Base-by-base conservation (phyloP, 768 basidiomycete species). In the Glaciozyma antarctica region DNA sequence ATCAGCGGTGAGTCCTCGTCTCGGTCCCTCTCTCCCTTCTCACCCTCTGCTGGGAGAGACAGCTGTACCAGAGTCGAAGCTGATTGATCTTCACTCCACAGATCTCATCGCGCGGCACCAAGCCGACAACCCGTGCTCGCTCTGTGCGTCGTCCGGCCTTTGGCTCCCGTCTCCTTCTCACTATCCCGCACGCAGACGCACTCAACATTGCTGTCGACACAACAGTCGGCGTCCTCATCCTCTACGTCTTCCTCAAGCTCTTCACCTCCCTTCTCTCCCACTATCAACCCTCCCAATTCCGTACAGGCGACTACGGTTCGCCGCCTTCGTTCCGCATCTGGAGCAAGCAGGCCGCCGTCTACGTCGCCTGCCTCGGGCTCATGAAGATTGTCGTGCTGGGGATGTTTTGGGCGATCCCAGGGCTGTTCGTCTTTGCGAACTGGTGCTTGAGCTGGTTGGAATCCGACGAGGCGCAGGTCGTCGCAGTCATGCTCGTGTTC, bases 371-470 rank as follows among this genome's bases (percentile, higher is more conserved):
- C 7, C 79, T 98, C 30, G 83, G 85, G 2, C 80, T 84, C 21
- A 97, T 97, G 94, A 97, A 98, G 75, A 76, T 90, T n/a, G 77
- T 89, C 49, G 88, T 98, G n/a, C 79, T 95, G 34, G 80, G 79
- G 3, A 77, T 95, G 15, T 84, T 95, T 61, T 81, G 84, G 28
- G 73, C 85, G 2, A 84, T 88, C 72, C 86, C 88, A 24, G 81
- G 80, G 2, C 79, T 95, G 53, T 85, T 88, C 69, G 78, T 79
- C 15, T 75, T 87, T n/a, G 90, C 87, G n/a, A 88, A 87, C 66
- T 92, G 88, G 88, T 77, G 93, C 6, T 79, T 98, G 47, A 83
- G 83, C 63, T 94, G 89, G 88, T 80, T 86, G 4, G 84, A 82
- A 1, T 76, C 81, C 0, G 84, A 84, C 4, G 85, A 87, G 62